A percentile compares a stretch with the other conserved stretches of the same genome.
phyloP scores from a whole-genome alignment of 495 filamentous ascomycete species.

The Talaromyces ruber region DNA sequence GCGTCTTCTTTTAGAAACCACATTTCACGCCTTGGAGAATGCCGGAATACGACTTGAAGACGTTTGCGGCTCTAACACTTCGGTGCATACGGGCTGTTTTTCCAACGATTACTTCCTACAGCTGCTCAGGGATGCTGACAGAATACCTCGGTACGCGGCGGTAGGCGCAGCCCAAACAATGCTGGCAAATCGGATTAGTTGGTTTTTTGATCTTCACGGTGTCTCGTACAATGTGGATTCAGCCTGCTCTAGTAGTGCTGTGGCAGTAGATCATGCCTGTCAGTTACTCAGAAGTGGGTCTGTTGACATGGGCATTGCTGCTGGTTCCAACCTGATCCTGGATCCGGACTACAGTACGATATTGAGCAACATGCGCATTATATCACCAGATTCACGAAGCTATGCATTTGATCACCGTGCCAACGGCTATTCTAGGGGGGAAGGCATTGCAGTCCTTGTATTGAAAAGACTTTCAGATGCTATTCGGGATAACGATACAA shows the following conservation, averaged over 20 bases:
- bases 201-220: slow-evolving; percentile 13
- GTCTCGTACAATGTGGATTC: slow-evolving; percentile 28
- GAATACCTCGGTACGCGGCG: slow-evolving; percentile 13
- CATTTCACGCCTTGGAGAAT: slow-evolving; percentile 48
- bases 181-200: slow-evolving; percentile 20
- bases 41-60: slow-evolving; percentile 25
- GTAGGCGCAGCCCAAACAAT: slow-evolving; percentile 28
- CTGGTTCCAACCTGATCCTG: slow-evolving; percentile 16
- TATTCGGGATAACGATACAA: slow-evolving; percentile 18
- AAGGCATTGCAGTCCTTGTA: slow-evolving; percentile 18
- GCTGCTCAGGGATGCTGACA: slow-evolving; percentile 17
- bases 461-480: slow-evolving; percentile 23
- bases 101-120: slow-evolving; percentile 25
- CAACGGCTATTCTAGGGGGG: slow-evolving; percentile 26
- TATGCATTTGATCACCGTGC: slow-evolving; percentile 25
- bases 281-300: slow-evolving; percentile 10
- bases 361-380: slow-evolving; percentile 13
- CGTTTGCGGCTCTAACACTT: slow-evolving; percentile 13
- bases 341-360: slow-evolving; percentile 10
- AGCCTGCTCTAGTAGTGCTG: slow-evolving; percentile 32
- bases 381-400: slow-evolving; percentile 19
- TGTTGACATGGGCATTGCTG: slow-evolving; percentile 16
- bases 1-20: slow-evolving; percentile 42
- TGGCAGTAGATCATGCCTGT: slow-evolving; percentile 22
- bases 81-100: slow-evolving; percentile 7